phyloP scores from a whole-genome alignment of 2,329 filamentous ascomycete genomes.

The Ceratocystis cacaofunesta region DNA sequence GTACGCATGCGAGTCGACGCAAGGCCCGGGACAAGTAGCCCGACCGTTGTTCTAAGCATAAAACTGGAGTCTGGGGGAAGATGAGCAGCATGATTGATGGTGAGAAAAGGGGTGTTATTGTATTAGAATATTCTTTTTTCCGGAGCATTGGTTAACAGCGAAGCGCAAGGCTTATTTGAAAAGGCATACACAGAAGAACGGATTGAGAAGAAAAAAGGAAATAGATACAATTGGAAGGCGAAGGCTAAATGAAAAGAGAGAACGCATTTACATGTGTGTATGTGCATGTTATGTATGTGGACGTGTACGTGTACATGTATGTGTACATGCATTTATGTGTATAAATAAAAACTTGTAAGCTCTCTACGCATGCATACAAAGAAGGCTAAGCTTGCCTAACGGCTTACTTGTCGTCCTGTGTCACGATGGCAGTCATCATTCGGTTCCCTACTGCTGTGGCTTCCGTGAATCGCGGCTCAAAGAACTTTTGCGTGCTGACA shows the following conservation, averaged over 20 bases:
- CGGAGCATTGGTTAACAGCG: neutral
- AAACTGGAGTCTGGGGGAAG: neutral
- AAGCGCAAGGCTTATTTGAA: neutral
- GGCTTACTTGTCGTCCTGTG: conserved; percentile 29
- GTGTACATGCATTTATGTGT: neutral
- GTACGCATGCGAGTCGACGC: neutral
- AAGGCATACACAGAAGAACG: neutral
- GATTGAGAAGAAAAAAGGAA: neutral
- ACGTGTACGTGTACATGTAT: neutral
- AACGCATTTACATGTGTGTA: too few relatives aligned
- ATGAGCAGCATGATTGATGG: neutral
- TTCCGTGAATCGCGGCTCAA: conserved; percentile 76
- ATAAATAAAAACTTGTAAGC: neutral
- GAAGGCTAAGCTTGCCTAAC: too few relatives aligned
- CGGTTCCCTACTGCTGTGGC: conserved; percentile 80
- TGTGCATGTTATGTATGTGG: too few relatives aligned
- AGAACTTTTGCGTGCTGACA: conserved; percentile 77
- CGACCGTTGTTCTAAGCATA: neutral
- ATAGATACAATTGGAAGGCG: too few relatives aligned
- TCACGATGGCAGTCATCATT: conserved; percentile 92
- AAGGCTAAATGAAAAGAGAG: too few relatives aligned
- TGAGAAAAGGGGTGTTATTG: neutral
- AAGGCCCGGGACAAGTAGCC: neutral
- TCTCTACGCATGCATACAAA: too few relatives aligned
- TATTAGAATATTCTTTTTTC: neutral